Evolutionary conservation across 1,284 basidiomycete genomes (phyloP).

Genomic region (Testicularia cyperi): DNA sequence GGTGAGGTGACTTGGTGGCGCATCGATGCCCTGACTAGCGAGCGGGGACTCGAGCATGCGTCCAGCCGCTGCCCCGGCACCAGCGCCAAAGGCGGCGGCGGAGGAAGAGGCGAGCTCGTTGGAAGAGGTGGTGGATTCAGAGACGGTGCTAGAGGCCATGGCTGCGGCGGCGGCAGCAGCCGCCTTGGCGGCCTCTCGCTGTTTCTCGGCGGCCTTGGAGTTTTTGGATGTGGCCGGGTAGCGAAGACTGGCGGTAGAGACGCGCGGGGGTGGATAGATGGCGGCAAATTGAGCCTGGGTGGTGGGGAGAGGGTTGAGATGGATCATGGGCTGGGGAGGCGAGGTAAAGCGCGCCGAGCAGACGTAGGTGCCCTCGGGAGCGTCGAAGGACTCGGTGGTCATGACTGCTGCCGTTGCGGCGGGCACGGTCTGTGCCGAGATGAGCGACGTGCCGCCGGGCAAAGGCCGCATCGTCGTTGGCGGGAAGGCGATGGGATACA

Average conservation of each 20-base stretch:
- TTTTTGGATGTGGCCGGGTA: slow-evolving; percentile 13
- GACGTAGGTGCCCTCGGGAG: slow-evolving; percentile 46
- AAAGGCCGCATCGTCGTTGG: slow-evolving; percentile 11
- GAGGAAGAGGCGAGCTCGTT: background rate
- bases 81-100: slow-evolving; percentile 1
- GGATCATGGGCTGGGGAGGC: slow-evolving; percentile 30
- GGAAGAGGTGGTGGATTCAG: slow-evolving; percentile 3
- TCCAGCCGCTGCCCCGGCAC: background rate
- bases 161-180: background rate
- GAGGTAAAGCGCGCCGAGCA: slow-evolving; percentile 35
- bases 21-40: slow-evolving; percentile 51
- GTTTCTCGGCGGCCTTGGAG: slow-evolving; percentile 10
- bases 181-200: background rate
- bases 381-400: slow-evolving; percentile 38
- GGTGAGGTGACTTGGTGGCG: slow-evolving; percentile 29
- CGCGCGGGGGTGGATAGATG: slow-evolving; percentile 31
- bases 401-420: slow-evolving; percentile 17
- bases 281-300: slow-evolving; percentile 19
- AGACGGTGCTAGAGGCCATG: background rate
- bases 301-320: slow-evolving; percentile 22
- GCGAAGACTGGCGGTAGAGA: slow-evolving; percentile 29
- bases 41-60: slow-evolving; percentile 30
- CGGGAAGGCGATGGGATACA: slow-evolving; percentile 28
- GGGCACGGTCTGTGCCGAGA: slow-evolving; percentile 14
- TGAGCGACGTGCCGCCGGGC: slow-evolving; percentile 15